These are phyloP conservation scores for Albophoma yamanashiensis DNA, from an alignment of 2,329 filamentous ascomycete species.

Conservation along the genomic window DNA sequence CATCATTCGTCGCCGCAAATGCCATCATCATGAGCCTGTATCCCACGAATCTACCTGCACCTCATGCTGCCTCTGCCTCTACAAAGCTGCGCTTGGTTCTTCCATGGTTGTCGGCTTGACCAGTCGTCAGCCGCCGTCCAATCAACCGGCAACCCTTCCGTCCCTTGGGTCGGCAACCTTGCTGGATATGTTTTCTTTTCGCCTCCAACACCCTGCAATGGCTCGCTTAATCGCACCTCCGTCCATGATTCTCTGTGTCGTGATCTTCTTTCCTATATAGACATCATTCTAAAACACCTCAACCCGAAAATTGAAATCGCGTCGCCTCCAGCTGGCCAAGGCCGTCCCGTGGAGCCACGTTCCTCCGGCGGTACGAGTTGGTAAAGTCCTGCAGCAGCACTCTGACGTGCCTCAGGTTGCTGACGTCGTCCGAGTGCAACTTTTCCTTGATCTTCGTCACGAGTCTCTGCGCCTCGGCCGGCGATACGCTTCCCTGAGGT, in stretches of 20 bases:
- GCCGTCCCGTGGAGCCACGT: constrained; percentile 90
- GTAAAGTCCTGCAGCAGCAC: constrained; percentile 92
- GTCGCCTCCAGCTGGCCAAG: constrained; percentile 78
- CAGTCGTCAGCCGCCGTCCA: neutral
- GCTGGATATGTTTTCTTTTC: neutral
- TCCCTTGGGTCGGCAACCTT: neutral
- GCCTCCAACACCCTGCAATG: constrained; percentile 1
- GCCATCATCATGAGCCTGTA: neutral
- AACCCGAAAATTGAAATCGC: constrained; percentile 66
- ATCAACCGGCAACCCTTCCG: neutral
- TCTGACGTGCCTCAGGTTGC: constrained; percentile 64
- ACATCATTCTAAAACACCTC: constrained; percentile 7
- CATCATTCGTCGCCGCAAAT: neutral
- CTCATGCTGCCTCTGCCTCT: neutral
- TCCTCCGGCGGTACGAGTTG: constrained; percentile 82
- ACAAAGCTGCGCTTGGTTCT: neutral
- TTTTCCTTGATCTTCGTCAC: constrained; percentile 72
- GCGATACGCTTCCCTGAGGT: constrained; percentile 69
- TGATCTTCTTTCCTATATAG: neutral
- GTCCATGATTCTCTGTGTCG: neutral
- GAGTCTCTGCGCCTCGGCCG: constrained; percentile 70
- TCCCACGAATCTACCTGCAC: neutral
- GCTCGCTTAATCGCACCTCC: neutral
- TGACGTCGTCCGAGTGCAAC: constrained; percentile 51
- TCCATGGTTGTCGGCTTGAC: neutral